Base-by-base conservation (phyloP, 2,329 filamentous ascomycete species). In the Fusarium nisikadoi region DNA sequence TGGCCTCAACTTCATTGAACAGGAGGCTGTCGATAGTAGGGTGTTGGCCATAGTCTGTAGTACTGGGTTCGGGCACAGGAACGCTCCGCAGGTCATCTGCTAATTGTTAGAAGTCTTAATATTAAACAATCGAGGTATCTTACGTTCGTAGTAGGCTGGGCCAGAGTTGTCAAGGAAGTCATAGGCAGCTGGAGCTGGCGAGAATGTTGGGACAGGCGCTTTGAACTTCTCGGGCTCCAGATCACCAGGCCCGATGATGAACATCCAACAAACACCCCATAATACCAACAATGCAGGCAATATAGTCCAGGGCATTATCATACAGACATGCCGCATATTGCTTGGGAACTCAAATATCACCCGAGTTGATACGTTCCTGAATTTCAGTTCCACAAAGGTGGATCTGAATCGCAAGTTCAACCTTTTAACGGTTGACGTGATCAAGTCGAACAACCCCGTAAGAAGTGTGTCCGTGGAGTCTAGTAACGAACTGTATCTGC, bases 121-220 rank as follows among this genome's bases (percentile, higher is more conserved):
- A 1, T 6, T 0, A 27, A n/a, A 8, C 0, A 36, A 16, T 7
- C 1, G 7, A 16, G 11, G 2, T 3, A 31, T 16, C n/a, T 39
- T 14, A 53, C 45, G 1, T 11, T 19, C n/a, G 19, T 20, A 19
- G 11, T 8, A 33, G 4, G 12, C 46, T 19, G 6, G 8, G 2
- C 14, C 27, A 3, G 20, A 7, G 3, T 31, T 23, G 0, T 8
- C 27, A 10, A 17, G 4, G 2, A 41, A 33, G 8, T 27, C 14
- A 8, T 33, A n/a, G 6, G 6, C 3, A n/a, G 12, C 19, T 27
- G 56, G n/a, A 4, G 12, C 6, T 7, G 27, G 19, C 5, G 56
- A 59, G 8, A 33, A 16, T 3, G 20, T 20, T 8, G 56, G 27
- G 12, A 10, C 17, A 5, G 14, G 7, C 5, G 16, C 4, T 8